Conservation (phyloP, 2,329 filamentous ascomycete genomes). For the Aspergillus sp. region DNA sequence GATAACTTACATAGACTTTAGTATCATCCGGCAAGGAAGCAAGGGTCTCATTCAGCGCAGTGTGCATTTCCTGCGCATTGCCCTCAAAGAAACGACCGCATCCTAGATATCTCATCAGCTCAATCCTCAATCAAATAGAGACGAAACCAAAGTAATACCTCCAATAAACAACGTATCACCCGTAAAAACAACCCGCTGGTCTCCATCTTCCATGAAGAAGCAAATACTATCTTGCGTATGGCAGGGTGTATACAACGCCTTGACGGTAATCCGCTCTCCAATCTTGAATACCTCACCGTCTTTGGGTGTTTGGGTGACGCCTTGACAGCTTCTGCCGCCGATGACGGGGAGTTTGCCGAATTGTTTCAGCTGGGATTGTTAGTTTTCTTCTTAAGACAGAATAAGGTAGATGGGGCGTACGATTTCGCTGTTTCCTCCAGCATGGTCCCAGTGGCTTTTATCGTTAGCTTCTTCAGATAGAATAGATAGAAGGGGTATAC, state of each 20-base stretch:
- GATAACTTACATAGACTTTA: constrained; percentile 69
- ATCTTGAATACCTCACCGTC: constrained; percentile 77
- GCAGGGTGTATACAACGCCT: constrained; percentile 89
- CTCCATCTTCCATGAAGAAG: constrained; percentile 79
- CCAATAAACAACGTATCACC: constrained; percentile 95
- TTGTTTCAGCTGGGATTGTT: constrained; percentile 46
- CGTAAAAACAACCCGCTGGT: constrained; percentile 76
- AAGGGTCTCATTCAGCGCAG: constrained; percentile 80
- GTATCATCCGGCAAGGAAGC: constrained; percentile 82
- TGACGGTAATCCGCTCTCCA: constrained; percentile 73
- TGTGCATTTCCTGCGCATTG: constrained; percentile 83
- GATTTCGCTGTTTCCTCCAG: constrained; percentile 82
- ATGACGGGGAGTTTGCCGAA: constrained; percentile 68
- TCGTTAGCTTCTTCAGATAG: constrained; percentile 3
- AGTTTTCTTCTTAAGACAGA: not conserved
- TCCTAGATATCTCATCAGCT: constrained; percentile 45
- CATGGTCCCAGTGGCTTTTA: constrained; percentile 82
- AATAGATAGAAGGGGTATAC: constrained; percentile 24
- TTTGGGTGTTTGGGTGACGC: constrained; percentile 70
- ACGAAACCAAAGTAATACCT: constrained; percentile 47
- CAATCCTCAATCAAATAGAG: not conserved
- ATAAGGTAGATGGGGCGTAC: constrained; percentile 43
- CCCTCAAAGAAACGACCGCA: constrained; percentile 97
- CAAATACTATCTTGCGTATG: constrained; percentile 99
- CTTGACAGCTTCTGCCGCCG: constrained; percentile 79